These are phyloP conservation scores for Penicillium polonicum DNA, from an alignment of 2,329 filamentous ascomycete genomes.

Conservation along the genomic window DNA sequence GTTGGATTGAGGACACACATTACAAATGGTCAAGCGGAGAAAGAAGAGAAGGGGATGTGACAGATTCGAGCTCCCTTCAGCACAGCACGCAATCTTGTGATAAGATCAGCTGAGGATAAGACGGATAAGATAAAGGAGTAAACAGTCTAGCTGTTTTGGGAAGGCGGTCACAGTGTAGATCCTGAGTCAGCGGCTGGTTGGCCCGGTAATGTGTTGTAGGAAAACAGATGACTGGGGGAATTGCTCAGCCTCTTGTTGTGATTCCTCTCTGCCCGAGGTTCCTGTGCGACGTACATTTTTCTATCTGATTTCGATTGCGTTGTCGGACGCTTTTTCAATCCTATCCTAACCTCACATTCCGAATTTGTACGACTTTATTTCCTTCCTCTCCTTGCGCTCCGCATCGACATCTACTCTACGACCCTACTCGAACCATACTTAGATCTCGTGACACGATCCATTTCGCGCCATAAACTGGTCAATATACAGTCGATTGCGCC, in stretches of 20 bases:
- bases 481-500: background rate
- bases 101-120: slow-evolving; percentile 27
- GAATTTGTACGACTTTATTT: slow-evolving; percentile 14
- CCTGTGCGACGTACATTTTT: slow-evolving; percentile 16
- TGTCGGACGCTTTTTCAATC: slow-evolving; percentile 15
- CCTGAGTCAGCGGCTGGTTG: slow-evolving; percentile 37
- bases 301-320: slow-evolving; percentile 10
- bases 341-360: background rate
- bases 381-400: slow-evolving; percentile 2
- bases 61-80: background rate
- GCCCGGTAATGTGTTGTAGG: slow-evolving; percentile 42
- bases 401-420: slow-evolving; percentile 1
- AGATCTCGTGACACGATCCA: background rate
- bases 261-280: slow-evolving; percentile 7
- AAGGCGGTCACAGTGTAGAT: slow-evolving; percentile 24
- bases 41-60: background rate
- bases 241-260: slow-evolving; percentile 27
- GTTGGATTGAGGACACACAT: slow-evolving; percentile 5
- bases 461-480: background rate
- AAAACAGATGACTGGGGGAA: slow-evolving; percentile 39
- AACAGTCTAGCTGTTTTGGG: background rate
- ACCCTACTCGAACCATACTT: background rate
- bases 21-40: background rate
- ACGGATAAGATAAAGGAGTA: background rate
- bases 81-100: slow-evolving; percentile 16